A percentile compares a stretch with the other conserved stretches of the same genome.
Conservation (phyloP, 1,139 yeast genomes). For the Taphrina confusa region DNA sequence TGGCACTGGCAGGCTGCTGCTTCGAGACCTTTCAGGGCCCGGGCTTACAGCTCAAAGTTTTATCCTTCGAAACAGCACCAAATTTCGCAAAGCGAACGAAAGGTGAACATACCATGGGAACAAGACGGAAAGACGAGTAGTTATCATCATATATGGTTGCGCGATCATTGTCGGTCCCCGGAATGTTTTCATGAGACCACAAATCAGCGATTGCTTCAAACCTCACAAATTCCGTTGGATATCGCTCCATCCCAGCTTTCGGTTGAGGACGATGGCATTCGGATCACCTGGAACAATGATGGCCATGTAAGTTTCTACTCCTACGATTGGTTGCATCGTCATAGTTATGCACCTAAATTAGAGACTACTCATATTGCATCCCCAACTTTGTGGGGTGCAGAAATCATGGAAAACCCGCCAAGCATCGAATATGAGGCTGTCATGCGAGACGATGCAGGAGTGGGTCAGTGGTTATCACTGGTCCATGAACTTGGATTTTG, state of each 20-base stretch:
- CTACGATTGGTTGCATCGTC: conserved; percentile 58
- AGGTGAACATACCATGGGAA: conserved; percentile 45
- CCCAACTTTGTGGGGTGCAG: conserved; percentile 54
- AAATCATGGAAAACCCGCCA: conserved; percentile 54
- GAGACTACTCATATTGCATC: conserved; percentile 43
- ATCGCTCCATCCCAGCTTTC: conserved; percentile 49
- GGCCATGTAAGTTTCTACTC: conserved; percentile 56
- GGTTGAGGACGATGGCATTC: conserved; percentile 39
- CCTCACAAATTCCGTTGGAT: conserved; percentile 56
- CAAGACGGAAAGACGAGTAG: conserved; percentile 44
- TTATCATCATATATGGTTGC: conserved; percentile 62
- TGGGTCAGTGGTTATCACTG: conserved; percentile 62
- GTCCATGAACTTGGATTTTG: conserved; percentile 63
- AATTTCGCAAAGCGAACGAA: conserved; percentile 42
- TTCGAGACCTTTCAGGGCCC: too few relatives aligned
- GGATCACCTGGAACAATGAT: conserved; percentile 43
- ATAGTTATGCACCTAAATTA: conserved; percentile 61
- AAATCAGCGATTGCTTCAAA: conserved; percentile 64
- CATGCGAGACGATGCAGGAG: conserved; percentile 53
- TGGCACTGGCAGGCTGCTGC: too few relatives aligned
- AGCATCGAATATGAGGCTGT: conserved; percentile 55
- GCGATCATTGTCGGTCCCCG: conserved; percentile 71
- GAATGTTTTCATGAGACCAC: conserved; percentile 62
- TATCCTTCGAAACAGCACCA: conserved; percentile 38
- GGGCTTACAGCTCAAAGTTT: conserved; percentile 9